Base-by-base conservation (phyloP, 2,329 filamentous ascomycete species). In the Aureobasidium sp. region DNA sequence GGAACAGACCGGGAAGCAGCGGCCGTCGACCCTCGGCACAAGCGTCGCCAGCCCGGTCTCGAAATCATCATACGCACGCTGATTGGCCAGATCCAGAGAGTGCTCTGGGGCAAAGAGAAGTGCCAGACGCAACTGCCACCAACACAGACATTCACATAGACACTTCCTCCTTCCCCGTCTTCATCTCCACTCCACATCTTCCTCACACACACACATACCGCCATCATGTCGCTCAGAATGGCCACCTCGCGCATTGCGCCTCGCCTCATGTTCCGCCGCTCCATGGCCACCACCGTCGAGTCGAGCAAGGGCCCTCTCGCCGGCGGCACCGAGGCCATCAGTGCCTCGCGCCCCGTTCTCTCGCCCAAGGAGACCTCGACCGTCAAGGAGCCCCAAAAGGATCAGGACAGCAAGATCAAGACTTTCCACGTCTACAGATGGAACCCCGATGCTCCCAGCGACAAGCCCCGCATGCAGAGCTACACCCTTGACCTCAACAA, bases 361-460 rank as follows among this genome's bases (percentile, higher is more conserved):
- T 74, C 80, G 62, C 73, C 78, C 76, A 77, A 74, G 66, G 74
- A 87, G 74, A 82, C 85, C 37, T 82, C 85, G 54, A 83, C 84
- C 54, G 78, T 84, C 62, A 76, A 84, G 67, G 83, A 89, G 69
- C 82, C 88, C 61, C 81, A 81, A 70, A 73, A 79, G 59, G 79
- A 77, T 66, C 75, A 80, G 67, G 76, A 82, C 63, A 77, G 85
- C 49, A 83, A 82, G 70, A 86, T 89, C 79, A 97, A 97, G 87
- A 91, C 89, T 55, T 99, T 99, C 85, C 88, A 96, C 78, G 88
- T 99, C 81, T 99, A 99, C 86, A 86, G 94, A 76, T 99, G 94
- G 94, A 96, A 95, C 76, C 94, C 94, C 64, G 94, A 97, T 74
- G 83, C 87, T 74, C 94, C 94, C 63, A 86, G 86, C 72, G 87